These are phyloP conservation scores for Microbotryum scabiosae DNA, from an alignment of 1,284 basidiomycete species.

Conservation along the genomic window DNA sequence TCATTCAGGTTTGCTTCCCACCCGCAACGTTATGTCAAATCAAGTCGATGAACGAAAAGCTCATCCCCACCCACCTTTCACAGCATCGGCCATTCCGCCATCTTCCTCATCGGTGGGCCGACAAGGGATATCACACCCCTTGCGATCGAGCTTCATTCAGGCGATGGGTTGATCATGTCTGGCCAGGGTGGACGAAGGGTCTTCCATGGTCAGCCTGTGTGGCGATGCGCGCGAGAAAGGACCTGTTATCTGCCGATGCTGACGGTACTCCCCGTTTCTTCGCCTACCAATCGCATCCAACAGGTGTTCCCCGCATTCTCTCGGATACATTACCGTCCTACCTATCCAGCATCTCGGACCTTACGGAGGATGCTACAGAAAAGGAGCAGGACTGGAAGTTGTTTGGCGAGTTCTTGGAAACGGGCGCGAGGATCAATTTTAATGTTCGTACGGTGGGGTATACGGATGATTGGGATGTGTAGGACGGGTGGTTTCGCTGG, in stretches of 20 bases:
- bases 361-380: conserved; percentile 46
- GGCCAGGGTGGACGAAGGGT: conserved; percentile 63
- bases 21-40: no score
- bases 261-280: not conserved
- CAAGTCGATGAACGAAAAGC: no score
- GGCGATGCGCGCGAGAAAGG: not conserved
- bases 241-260: not conserved
- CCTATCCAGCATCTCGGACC: conserved; percentile 4
- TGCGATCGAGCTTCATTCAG: conserved; percentile 71
- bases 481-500: not conserved
- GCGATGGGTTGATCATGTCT: conserved; percentile 85
- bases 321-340: conserved; percentile 59
- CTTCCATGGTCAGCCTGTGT: conserved; percentile 61
- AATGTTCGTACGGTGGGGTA: conserved; percentile 67
- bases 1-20: conserved; percentile 64
- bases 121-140: conserved; percentile 66
- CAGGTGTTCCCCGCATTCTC: conserved; percentile 78
- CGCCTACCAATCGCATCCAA: not conserved
- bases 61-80: not conserved
- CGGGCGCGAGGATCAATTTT: conserved; percentile 67
- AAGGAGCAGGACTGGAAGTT: conserved; percentile 44
- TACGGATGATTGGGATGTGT: not conserved
- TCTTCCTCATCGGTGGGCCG: conserved; percentile 78
- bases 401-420: conserved; percentile 55
- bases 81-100: conserved; percentile 72